Base-by-base conservation (phyloP, 345 rosid species). In the Citrus unshiu region DNA sequence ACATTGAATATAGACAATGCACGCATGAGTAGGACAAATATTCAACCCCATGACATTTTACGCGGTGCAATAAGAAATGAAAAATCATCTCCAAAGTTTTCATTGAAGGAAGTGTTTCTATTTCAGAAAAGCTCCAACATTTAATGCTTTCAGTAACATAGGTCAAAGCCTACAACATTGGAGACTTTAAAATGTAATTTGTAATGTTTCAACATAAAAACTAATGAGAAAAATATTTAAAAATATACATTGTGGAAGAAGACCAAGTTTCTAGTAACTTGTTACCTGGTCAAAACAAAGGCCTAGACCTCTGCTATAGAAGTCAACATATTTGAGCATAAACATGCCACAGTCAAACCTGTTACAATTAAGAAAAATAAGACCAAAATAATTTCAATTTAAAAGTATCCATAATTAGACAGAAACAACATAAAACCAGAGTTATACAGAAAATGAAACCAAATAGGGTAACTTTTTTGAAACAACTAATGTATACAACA, bases 281-380 rank as follows among this genome's bases (percentile, higher is more conserved):
- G 80, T 80, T 82, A 93, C 99, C 98, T 97, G 99, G 86, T 82
- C 78, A 80, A 97, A 97, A 86, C 92, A 92, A 73, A 97, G 95
- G 59, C 85, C 90, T 46, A 93, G 66, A 9, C 92, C 98, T 89
- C 99, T 88, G 88, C 98, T 92, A 82, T 88, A 92, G 68, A 93
- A 97, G 81, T 97, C 99, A 0, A 91, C 89, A 84, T 97, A 97
- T 78, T 97, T 97, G 63, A 97, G 88, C 99, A 97, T 97, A 86
- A 97, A 97, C 89, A 94, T 85, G 49, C 99, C 99, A 43, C 99
- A 97, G 78, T 97, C 99, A 80, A 82, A 97, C 89, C 99, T 97
- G 90, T n/a, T 68, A 37, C 22, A 84, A 13, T 77, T 14, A n/a
- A 64, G 12, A 6, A 21, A 54, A 54, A 69, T 22, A 24, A 68